Conservation (phyloP, 2,329 filamentous ascomycete genomes). For the Orbilia quercus region DNA sequence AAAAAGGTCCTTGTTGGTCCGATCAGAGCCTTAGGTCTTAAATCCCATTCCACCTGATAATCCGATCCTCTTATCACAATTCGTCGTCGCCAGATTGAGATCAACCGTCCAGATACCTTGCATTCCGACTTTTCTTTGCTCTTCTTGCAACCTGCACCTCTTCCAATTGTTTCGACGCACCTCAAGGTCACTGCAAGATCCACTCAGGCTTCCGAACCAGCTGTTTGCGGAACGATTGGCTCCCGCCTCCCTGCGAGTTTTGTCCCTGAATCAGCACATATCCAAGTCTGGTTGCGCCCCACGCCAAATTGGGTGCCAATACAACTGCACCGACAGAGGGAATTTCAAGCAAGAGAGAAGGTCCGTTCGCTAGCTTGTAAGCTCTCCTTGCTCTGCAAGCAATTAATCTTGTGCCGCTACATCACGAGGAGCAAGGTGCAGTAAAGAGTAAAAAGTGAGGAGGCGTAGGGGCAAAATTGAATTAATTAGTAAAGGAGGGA, state of each 20-base stretch:
- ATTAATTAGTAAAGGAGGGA: slow-evolving; percentile 46
- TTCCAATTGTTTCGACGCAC: slow-evolving; percentile 47
- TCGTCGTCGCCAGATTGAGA: slow-evolving; percentile 22
- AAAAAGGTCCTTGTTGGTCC: slow-evolving; percentile 6
- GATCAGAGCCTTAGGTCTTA: slow-evolving; percentile 37
- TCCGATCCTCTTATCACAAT: slow-evolving; percentile 39
- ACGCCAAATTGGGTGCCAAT: slow-evolving; percentile 37
- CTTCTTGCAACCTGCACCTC: slow-evolving; percentile 6
- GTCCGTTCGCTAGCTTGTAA: slow-evolving; percentile 51
- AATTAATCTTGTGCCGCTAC: slow-evolving; percentile 28
- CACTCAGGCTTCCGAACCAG: slow-evolving; percentile 44
- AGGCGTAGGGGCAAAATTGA: slow-evolving; percentile 39
- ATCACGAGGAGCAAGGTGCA: slow-evolving; percentile 52
- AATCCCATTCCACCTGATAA: slow-evolving; percentile 27
- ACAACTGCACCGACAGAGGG: slow-evolving; percentile 15
- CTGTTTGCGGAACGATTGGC: slow-evolving; percentile 56
- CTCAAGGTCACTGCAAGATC: slow-evolving; percentile 37
- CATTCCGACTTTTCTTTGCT: slow-evolving; percentile 7
- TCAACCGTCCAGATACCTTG: slow-evolving; percentile 2
- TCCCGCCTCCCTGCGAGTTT: slow-evolving; percentile 53
- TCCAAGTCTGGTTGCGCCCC: slow-evolving; percentile 41
- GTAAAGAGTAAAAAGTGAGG: slow-evolving; percentile 53
- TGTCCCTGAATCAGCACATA: slow-evolving; percentile 55
- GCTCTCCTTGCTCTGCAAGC: slow-evolving; percentile 35
- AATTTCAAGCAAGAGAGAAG: slow-evolving; percentile 40